phyloP scores from a whole-genome alignment of 495 filamentous ascomycete species.

The Hypoxylon subgilvum region DNA sequence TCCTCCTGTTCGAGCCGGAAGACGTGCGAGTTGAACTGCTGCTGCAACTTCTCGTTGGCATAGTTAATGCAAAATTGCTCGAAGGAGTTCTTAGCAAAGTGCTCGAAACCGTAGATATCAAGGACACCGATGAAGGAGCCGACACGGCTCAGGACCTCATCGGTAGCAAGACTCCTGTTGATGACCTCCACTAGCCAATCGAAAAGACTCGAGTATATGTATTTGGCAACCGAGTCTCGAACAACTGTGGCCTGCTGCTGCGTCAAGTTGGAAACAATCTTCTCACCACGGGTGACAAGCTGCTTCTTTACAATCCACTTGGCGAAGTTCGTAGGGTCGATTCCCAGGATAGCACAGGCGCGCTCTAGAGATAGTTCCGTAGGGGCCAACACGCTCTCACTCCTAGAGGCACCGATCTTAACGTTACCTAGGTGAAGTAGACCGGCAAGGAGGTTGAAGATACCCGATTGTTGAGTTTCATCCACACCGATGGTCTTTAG shows the following conservation, averaged over 20 bases:
- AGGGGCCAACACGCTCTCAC: slow-evolving; percentile 80
- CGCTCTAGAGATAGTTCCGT: slow-evolving; percentile 80
- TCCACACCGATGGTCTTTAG: slow-evolving; percentile 86
- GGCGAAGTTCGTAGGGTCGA: slow-evolving; percentile 85
- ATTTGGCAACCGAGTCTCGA: slow-evolving; percentile 96
- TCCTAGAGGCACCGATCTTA: slow-evolving; percentile 88
- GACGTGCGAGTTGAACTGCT: slow-evolving; percentile 99
- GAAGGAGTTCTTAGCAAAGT: slow-evolving; percentile 99
- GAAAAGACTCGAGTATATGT: slow-evolving; percentile 97
- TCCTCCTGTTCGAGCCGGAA: slow-evolving; percentile 99
- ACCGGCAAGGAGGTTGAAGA: slow-evolving; percentile 90
- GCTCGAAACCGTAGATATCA: slow-evolving; percentile 99
- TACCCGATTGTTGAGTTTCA: slow-evolving; percentile 73
- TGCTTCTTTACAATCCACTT: slow-evolving; percentile 99
- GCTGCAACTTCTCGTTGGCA: slow-evolving; percentile 98
- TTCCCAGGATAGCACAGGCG: slow-evolving; percentile 86
- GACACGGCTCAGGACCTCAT: slow-evolving; percentile 80
- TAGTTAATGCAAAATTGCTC: slow-evolving; percentile 99
- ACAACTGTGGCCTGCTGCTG: slow-evolving; percentile 95
- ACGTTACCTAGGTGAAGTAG: slow-evolving; percentile 95
- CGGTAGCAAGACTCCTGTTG: slow-evolving; percentile 86
- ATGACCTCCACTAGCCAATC: slow-evolving; percentile 98
- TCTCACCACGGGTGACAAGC: slow-evolving; percentile 93
- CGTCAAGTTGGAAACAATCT: slow-evolving; percentile 94
- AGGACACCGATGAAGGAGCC: slow-evolving; percentile 97